These are phyloP conservation scores for Sphaerulina vaccinii DNA, from an alignment of 2,329 filamentous ascomycete genomes.

Conservation along the genomic window DNA sequence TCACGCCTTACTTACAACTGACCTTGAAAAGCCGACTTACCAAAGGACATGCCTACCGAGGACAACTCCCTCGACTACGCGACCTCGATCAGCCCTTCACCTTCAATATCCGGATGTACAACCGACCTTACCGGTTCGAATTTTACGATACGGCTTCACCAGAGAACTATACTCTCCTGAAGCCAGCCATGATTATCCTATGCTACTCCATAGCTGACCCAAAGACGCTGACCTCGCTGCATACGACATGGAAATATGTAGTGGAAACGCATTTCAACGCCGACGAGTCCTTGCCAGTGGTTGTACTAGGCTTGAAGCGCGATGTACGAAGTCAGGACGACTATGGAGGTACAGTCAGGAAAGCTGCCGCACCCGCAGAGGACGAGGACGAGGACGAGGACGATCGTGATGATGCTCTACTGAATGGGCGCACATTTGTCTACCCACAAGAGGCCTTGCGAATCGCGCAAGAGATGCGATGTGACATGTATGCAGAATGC, in stretches of 20 bases:
- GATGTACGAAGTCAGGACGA: constrained; percentile 53
- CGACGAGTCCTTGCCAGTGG: constrained; percentile 54
- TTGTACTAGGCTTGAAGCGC: constrained; percentile 59
- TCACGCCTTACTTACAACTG: constrained; percentile 7
- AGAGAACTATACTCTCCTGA: constrained; percentile 56
- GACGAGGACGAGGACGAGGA: constrained; percentile 34
- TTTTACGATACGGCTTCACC: constrained; percentile 59
- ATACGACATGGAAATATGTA: constrained; percentile 43
- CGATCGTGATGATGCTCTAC: constrained; percentile 35
- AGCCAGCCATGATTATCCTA: constrained; percentile 56
- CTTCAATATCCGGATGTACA: constrained; percentile 59
- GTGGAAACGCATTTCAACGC: constrained; percentile 55
- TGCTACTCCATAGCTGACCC: constrained; percentile 60
- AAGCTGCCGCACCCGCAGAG: constrained; percentile 15
- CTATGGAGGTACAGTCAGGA: constrained; percentile 32
- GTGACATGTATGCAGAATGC: constrained; percentile 63
- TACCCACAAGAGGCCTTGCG: constrained; percentile 52
- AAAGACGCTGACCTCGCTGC: constrained; percentile 49
- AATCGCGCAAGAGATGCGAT: constrained; percentile 58
- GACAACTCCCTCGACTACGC: constrained; percentile 46
- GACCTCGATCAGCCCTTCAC: constrained; percentile 59
- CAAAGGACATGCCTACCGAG: constrained; percentile 33
- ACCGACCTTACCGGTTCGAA: constrained; percentile 54
- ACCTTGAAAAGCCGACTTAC: constrained; percentile 29
- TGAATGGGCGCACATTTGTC: constrained; percentile 43